These are phyloP conservation scores for Lolium multiflorum DNA, from an alignment of 176 grass and related monocot genomes.

Conservation along the genomic window DNA sequence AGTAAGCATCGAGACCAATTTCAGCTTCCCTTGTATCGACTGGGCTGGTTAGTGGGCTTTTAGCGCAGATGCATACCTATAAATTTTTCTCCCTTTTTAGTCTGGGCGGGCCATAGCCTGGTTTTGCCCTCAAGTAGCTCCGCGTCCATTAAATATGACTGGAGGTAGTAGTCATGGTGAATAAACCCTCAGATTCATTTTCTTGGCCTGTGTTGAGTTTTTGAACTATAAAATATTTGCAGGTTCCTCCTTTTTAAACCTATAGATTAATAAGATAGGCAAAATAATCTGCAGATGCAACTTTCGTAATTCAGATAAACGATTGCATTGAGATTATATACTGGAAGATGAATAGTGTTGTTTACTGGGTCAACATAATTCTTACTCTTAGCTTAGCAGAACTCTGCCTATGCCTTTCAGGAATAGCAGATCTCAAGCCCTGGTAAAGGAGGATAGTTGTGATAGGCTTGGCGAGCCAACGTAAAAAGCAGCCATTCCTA, in stretches of 20 bases:
- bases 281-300: conserved; percentile 5
- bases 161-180: background rate
- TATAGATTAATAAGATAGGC: background rate
- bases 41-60: no score
- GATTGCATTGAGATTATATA: background rate
- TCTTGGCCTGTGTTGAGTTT: background rate
- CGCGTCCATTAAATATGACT: no score
- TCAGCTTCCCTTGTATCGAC: no score
- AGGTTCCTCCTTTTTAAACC: background rate
- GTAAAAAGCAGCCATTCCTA: no score
- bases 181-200: background rate
- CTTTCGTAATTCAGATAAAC: background rate
- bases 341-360: background rate
- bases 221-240: conserved; percentile 12
- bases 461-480: no score
- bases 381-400: background rate
- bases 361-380: background rate
- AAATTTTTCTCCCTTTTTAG: no score
- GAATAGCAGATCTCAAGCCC: no score
- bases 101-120: no score
- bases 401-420: background rate
- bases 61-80: no score
- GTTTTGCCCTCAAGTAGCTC: no score
- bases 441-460: no score
- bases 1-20: no score